These are phyloP conservation scores for Cryptosporidium bovis DNA, from an alignment of 169 alveolate species.

Conservation along the genomic window DNA sequence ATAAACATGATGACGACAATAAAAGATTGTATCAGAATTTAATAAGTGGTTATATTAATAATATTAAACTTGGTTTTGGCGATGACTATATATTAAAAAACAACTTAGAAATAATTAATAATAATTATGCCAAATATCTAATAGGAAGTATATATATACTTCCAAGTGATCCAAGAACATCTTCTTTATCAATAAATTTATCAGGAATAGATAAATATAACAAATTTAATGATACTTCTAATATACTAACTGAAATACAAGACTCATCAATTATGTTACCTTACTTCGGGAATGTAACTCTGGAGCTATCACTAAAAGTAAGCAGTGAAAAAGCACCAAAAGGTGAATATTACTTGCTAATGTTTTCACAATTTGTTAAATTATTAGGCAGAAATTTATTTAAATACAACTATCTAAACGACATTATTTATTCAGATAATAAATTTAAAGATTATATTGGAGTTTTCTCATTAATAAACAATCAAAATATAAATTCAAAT, in stretches of 20 bases:
- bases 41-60: not conserved
- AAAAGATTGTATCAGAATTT: not conserved
- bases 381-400: not conserved
- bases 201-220: not conserved
- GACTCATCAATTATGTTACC: constrained; percentile 15
- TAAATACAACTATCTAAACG: not conserved
- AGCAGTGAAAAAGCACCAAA: constrained; percentile 2
- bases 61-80: not conserved
- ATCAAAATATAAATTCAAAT: not conserved
- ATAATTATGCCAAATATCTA: not conserved
- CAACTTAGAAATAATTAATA: not conserved
- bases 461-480: not conserved
- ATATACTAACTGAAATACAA: not conserved
- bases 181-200: not conserved
- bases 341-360: constrained; percentile 22
- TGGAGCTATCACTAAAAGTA: not conserved
- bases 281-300: constrained; percentile 25
- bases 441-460: not conserved
- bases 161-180: constrained; percentile 58
- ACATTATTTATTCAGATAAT: not conserved
- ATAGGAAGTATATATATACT: constrained; percentile 17
- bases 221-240: not conserved
- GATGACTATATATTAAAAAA: not conserved
- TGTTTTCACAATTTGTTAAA: constrained; percentile 33
- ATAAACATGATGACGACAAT: not conserved